phyloP scores from a whole-genome alignment of 345 rosid genomes.

The Hevea brasiliensis region DNA sequence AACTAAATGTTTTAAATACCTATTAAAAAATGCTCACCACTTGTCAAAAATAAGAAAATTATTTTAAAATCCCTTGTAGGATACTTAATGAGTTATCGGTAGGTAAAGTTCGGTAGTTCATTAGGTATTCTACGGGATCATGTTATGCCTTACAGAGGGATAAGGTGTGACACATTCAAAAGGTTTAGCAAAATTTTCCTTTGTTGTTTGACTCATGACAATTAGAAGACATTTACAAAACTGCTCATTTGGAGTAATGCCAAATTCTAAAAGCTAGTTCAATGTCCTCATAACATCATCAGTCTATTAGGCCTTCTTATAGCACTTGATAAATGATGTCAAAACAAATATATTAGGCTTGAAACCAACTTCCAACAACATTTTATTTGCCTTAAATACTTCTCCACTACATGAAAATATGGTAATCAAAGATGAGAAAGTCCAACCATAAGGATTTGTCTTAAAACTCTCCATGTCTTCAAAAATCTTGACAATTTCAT shows the following conservation, averaged over 20 bases:
- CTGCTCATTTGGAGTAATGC: slow-evolving; percentile 74
- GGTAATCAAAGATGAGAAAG: slow-evolving; percentile 83
- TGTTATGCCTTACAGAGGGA: too few relatives aligned
- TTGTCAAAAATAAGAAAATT: too few relatives aligned
- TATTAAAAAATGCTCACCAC: too few relatives aligned
- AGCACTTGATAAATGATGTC: slow-evolving; percentile 91
- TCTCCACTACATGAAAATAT: slow-evolving; percentile 70
- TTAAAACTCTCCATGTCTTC: slow-evolving; percentile 64
- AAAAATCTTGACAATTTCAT: slow-evolving; percentile 67
- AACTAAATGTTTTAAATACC: too few relatives aligned
- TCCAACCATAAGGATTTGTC: slow-evolving; percentile 82
- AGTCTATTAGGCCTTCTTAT: slow-evolving; percentile 68
- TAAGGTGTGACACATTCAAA: too few relatives aligned
- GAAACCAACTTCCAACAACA: slow-evolving; percentile 65
- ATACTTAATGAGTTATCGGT: too few relatives aligned
- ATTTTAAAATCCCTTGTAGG: too few relatives aligned
- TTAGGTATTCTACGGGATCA: too few relatives aligned
- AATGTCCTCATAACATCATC: slow-evolving; percentile 76
- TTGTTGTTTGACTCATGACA: slow-evolving; percentile 79
- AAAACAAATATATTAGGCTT: slow-evolving; percentile 78
- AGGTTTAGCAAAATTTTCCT: slow-evolving; percentile 61
- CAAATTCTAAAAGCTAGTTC: slow-evolving; percentile 50
- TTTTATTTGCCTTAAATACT: slow-evolving; percentile 76
- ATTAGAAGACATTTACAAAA: slow-evolving; percentile 81
- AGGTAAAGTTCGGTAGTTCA: too few relatives aligned